Percentiles rank a stretch among this genome's conserved stretches.
These are phyloP conservation scores for Escallonia herrerae DNA, from an alignment of 129 eudicot genomes.

Conservation along the genomic window DNA sequence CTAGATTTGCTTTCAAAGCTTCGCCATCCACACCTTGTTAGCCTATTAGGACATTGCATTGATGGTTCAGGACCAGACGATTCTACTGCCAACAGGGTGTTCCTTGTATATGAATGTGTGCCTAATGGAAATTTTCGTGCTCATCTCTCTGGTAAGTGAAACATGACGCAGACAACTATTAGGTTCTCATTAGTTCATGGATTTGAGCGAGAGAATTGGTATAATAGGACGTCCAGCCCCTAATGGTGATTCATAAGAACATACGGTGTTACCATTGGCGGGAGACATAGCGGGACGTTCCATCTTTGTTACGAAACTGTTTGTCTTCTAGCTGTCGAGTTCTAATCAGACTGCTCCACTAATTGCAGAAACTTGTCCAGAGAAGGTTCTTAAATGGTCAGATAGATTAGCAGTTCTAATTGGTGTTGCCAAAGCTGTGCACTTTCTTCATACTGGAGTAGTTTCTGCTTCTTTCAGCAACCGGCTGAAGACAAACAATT, in stretches of 20 bases:
- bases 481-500: slow-evolving; percentile 61
- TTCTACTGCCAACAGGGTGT: slow-evolving; percentile 48
- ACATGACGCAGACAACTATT: background rate
- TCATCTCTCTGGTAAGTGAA: slow-evolving; percentile 65
- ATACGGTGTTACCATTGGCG: too few species aligned
- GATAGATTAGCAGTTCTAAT: slow-evolving; percentile 71
- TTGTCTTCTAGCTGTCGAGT: too few species aligned
- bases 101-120: slow-evolving; percentile 70
- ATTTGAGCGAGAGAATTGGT: too few species aligned
- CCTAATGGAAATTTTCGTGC: slow-evolving; percentile 64
- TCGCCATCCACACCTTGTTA: slow-evolving; percentile 75
- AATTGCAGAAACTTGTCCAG: slow-evolving; percentile 45
- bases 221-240: too few species aligned
- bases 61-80: slow-evolving; percentile 56
- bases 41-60: slow-evolving; percentile 76
- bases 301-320: too few species aligned
- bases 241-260: too few species aligned
- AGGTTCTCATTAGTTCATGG: too few species aligned
- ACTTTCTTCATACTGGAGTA: slow-evolving; percentile 84
- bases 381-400: slow-evolving; percentile 67
- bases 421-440: slow-evolving; percentile 83
- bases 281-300: too few species aligned
- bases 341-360: too few species aligned
- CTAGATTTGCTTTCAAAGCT: slow-evolving; percentile 82
- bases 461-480: slow-evolving; percentile 63